These are phyloP conservation scores for Triglochin maritima DNA, from an alignment of 106 monocot species.

Conservation along the genomic window DNA sequence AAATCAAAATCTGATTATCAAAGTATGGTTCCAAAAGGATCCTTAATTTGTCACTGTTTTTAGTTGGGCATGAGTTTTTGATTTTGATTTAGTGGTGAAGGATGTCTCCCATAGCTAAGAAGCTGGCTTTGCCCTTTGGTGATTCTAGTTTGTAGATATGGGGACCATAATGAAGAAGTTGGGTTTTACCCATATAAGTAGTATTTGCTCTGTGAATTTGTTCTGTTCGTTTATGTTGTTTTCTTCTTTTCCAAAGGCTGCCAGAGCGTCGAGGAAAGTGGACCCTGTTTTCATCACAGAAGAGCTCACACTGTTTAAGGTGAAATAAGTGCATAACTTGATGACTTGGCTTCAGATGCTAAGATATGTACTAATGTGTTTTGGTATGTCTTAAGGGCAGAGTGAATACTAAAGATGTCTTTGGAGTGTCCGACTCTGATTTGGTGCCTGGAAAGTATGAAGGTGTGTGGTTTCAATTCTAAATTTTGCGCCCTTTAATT, in stretches of 20 bases:
- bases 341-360: not conserved
- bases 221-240: not conserved
- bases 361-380: not conserved
- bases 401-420: constrained; percentile 81
- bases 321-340: not conserved
- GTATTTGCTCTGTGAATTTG: not conserved
- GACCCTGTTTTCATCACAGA: constrained; percentile 49
- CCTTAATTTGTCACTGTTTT: too few relatives aligned
- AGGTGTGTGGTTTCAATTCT: constrained; percentile 23
- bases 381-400: constrained; percentile 47
- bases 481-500: too few relatives aligned
- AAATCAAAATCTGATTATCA: too few relatives aligned
- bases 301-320: constrained; percentile 60
- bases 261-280: constrained; percentile 23
- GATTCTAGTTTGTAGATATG: too few relatives aligned
- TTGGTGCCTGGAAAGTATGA: constrained; percentile 87
- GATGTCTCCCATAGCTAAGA: too few relatives aligned
- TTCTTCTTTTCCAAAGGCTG: not conserved
- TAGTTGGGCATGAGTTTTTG: too few relatives aligned
- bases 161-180: too few relatives aligned
- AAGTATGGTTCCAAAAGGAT: too few relatives aligned
- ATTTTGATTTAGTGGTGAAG: too few relatives aligned
- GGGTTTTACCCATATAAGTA: not conserved
- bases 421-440: constrained; percentile 76
- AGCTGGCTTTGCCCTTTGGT: not conserved